Percentiles rank a stretch among this genome's conserved stretches.
Evolutionary conservation across 306 rosid genomes (phyloP).

Genomic region (Malus orientalis): DNA sequence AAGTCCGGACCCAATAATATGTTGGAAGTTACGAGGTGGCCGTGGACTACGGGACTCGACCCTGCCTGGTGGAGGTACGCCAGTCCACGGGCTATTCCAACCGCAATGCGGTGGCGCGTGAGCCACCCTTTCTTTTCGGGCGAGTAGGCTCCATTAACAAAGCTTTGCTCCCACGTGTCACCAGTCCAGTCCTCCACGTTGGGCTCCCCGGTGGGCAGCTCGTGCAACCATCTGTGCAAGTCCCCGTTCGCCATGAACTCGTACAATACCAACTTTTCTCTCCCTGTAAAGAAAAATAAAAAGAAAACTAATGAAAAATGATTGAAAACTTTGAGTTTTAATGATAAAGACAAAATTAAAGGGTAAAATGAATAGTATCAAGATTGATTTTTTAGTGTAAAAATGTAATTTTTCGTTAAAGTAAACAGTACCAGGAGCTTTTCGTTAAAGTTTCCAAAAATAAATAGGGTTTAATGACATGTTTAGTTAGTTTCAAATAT

Average conservation of each 20-base stretch:
- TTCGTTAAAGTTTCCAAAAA: background rate
- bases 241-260: conserved; percentile 96
- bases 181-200: conserved; percentile 90
- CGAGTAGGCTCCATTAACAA: conserved; percentile 20
- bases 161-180: conserved; percentile 79
- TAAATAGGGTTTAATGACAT: background rate
- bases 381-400: too few relatives aligned
- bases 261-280: conserved; percentile 71
- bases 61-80: conserved; percentile 96
- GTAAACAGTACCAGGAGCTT: too few relatives aligned
- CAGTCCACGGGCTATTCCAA: conserved; percentile 86
- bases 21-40: conserved; percentile 70
- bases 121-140: conserved; percentile 70
- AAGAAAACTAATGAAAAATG: too few relatives aligned
- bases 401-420: too few relatives aligned
- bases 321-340: too few relatives aligned
- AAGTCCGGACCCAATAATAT: conserved; percentile 61
- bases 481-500: too few relatives aligned
- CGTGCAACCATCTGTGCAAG: conserved; percentile 80
- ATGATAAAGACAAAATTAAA: too few relatives aligned
- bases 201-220: conserved; percentile 81
- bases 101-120: conserved; percentile 82
- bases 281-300: conserved; percentile 31
- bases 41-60: conserved; percentile 71
- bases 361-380: too few relatives aligned